Evolutionary conservation across 371 early-diverging fungal genomes (phyloP).

Genomic region (Basidiobolus meristosporus): DNA sequence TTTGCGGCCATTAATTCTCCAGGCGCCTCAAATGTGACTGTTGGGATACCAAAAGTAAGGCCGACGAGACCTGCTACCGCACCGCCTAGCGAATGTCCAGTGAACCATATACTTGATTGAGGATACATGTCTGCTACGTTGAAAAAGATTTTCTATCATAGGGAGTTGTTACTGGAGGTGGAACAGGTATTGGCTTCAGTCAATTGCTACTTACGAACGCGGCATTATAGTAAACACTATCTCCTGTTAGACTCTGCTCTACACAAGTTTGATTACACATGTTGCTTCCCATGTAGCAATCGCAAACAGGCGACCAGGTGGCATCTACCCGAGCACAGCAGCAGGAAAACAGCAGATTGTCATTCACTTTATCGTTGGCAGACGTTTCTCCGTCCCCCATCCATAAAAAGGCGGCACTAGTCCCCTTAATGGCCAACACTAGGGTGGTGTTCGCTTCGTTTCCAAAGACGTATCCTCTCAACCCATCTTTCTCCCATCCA

Average conservation of each 20-base stretch:
- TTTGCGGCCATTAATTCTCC: slow-evolving; percentile 67
- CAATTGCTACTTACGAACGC: slow-evolving; percentile 32
- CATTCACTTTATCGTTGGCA: slow-evolving; percentile 17
- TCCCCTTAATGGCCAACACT: slow-evolving; percentile 82
- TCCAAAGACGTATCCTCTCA: slow-evolving; percentile 82
- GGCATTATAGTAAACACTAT: slow-evolving; percentile 60
- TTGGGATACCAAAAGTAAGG: slow-evolving; percentile 69
- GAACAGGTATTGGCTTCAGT: not conserved
- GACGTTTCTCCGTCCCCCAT: slow-evolving; percentile 67
- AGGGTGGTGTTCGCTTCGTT: slow-evolving; percentile 40
- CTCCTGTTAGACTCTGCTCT: slow-evolving; percentile 22
- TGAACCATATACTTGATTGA: slow-evolving; percentile 54
- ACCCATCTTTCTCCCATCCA: slow-evolving; percentile 72
- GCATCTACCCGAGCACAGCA: slow-evolving; percentile 87
- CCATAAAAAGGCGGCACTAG: slow-evolving; percentile 53
- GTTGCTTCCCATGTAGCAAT: slow-evolving; percentile 40
- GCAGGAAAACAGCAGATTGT: slow-evolving; percentile 90
- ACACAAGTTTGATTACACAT: slow-evolving; percentile 47
- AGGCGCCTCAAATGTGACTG: slow-evolving; percentile 72
- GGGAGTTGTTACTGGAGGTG: not conserved
- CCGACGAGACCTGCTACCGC: slow-evolving; percentile 64
- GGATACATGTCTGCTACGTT: slow-evolving; percentile 43
- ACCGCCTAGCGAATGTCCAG: slow-evolving; percentile 92
- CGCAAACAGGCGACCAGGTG: slow-evolving; percentile 70
- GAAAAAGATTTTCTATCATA: slow-evolving; percentile 25